Percentiles rank a stretch among this genome's conserved stretches.
phyloP scores from a whole-genome alignment of 192 early-diverging fungal species.

The Geranomyces variabilis region DNA sequence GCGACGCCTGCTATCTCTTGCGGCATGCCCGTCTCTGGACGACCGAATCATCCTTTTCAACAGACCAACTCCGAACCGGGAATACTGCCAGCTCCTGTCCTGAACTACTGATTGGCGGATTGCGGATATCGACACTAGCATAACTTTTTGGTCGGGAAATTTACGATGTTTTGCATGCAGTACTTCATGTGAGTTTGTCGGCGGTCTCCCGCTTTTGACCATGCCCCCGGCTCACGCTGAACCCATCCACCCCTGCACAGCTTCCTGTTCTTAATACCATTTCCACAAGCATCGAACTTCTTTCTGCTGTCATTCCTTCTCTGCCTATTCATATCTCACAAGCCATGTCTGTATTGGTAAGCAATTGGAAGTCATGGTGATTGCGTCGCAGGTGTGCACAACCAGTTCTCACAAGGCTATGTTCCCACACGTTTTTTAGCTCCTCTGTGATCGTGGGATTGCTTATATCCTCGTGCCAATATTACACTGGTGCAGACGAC shows the following conservation, averaged over 20 bases:
- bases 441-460: slow-evolving; percentile 28
- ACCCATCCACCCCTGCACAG: background rate
- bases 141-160: too few species aligned
- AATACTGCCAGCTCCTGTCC: too few species aligned
- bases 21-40: too few species aligned
- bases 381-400: too few species aligned
- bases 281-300: slow-evolving; percentile 33
- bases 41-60: too few species aligned
- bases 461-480: slow-evolving; percentile 31
- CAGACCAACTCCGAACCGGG: too few species aligned
- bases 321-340: slow-evolving; percentile 34
- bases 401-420: too few species aligned
- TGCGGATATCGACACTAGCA: too few species aligned
- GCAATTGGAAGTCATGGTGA: too few species aligned
- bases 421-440: slow-evolving; percentile 1
- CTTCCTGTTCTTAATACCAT: slow-evolving; percentile 42
- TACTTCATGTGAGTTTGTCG: slow-evolving; percentile 25
- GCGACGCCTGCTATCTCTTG: too few species aligned
- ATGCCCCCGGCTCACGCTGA: background rate
- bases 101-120: too few species aligned
- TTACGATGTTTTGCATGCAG: slow-evolving; percentile 36
- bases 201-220: background rate
- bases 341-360: slow-evolving; percentile 43
- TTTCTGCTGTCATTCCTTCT: slow-evolving; percentile 37
- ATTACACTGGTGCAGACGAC: slow-evolving; percentile 16